Evolutionary conservation across 306 rosid species (phyloP).

Genomic region (Acacia acuminata): DNA sequence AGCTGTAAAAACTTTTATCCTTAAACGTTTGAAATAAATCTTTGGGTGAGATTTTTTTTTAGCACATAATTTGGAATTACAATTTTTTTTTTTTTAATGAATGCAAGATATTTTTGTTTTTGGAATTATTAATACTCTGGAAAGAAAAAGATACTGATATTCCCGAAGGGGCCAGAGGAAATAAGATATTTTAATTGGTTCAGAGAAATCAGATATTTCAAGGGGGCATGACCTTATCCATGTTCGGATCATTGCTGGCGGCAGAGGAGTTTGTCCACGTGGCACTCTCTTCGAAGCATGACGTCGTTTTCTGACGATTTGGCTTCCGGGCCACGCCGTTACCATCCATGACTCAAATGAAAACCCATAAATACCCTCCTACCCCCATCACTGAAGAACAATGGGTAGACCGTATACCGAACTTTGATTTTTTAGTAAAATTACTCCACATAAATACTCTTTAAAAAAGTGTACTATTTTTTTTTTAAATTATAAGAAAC

Average conservation of each 20-base stretch:
- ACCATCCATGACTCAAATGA: not conserved
- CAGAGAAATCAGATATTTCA: not conserved
- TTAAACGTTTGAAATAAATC: not conserved
- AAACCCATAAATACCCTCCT: slow-evolving; percentile 37
- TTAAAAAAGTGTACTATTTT: too few species aligned
- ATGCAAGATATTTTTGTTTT: too few species aligned
- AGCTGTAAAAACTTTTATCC: not conserved
- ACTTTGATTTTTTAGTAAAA: too few species aligned
- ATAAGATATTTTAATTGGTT: not conserved
- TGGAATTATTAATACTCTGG: not conserved
- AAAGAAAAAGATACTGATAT: not conserved
- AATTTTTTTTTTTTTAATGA: too few species aligned
- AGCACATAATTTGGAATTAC: too few species aligned
- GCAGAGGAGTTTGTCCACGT: slow-evolving; percentile 35
- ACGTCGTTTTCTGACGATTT: slow-evolving; percentile 11
- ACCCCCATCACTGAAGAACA: not conserved
- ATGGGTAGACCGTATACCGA: not conserved
- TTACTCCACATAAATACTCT: too few species aligned
- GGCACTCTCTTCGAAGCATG: slow-evolving; percentile 30
- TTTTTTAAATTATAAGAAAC: too few species aligned
- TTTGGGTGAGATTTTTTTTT: not conserved
- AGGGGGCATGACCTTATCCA: slow-evolving; percentile 41
- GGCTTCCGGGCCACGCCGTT: not conserved
- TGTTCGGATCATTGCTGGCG: slow-evolving; percentile 28
- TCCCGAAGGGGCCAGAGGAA: not conserved